Base-by-base conservation (phyloP, 306 rosid genomes). In the Dalbergia oliveri region DNA sequence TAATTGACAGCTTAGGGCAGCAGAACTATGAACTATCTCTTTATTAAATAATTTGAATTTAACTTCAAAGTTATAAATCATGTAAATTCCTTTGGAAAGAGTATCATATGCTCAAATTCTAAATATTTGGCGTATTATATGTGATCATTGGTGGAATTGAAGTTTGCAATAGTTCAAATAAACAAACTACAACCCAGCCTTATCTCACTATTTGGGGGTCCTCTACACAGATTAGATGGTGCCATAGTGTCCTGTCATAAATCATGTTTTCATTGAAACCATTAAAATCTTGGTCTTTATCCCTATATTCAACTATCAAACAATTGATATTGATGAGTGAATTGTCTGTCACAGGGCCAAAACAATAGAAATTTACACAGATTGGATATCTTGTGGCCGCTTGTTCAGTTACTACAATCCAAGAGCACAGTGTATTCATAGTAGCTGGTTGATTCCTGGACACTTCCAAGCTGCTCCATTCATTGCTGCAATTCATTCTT, bases 301-400 rank as follows among this genome's bases (percentile, higher is more conserved):
- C 9, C 14, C 37, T 16, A 60, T 35, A 45, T 53, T 63, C 9
- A n/a, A 53, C 26, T 43, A 54, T 45, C 69, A 53, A 51, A 64
- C 0, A 4, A 33, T 45, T 51, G 76, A 83, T 41, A 35, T 75
- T 66, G 49, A 76, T 31, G 23, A 54, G 45, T 59, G 66, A 87
- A 68, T 78, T 58, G 67, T 79, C 73, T 58, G 60, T 76, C 72
- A 80, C 94, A 95, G 98, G 98, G 91, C 62, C 92, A 91, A 83
- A 89, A 90, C 88, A 90, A 89, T 88, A 81, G 89, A 80, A 95
- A 73, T 81, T 74, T 95, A 69, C 97, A 89, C 90, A 89, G 99
- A 51, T 87, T 94, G 95, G 97, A 94, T 82, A 90, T 94, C 80
- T 73, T 94, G 84, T 94, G 99, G 97, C 90, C 97, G 16, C 97